Conservation (phyloP, 1,139 yeast genomes). For the Pichia cactophila region DNA sequence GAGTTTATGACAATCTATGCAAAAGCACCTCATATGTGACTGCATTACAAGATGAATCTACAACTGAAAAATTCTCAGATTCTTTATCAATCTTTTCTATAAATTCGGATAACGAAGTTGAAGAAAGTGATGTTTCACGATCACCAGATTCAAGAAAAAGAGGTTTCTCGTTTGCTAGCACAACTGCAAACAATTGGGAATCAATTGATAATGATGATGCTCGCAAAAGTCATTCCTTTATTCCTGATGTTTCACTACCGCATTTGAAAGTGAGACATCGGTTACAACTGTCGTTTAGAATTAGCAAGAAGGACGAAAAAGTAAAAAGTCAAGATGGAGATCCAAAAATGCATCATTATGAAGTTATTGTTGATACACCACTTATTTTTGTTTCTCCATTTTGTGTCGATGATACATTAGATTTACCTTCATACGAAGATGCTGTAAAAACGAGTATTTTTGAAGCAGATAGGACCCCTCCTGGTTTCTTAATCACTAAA, state of each 20-base stretch:
- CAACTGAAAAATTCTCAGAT: slow-evolving; percentile 14
- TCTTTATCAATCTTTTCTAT: slow-evolving; percentile 23
- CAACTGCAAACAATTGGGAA: neutral
- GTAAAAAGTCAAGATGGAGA: slow-evolving; percentile 40
- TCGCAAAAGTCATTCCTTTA: slow-evolving; percentile 30
- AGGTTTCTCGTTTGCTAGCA: slow-evolving; percentile 9
- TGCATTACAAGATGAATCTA: slow-evolving; percentile 18
- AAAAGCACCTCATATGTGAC: slow-evolving; percentile 19
- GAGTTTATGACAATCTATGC: slow-evolving; percentile 22
- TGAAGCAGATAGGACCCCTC: slow-evolving; percentile 10
- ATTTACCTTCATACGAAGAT: slow-evolving; percentile 57
- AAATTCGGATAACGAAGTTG: slow-evolving; percentile 17
- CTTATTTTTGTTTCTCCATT: slow-evolving; percentile 62
- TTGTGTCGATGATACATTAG: slow-evolving; percentile 61
- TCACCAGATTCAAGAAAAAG: slow-evolving; percentile 14
- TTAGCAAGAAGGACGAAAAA: slow-evolving; percentile 43
- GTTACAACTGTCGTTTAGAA: slow-evolving; percentile 68
- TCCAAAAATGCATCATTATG: slow-evolving; percentile 69
- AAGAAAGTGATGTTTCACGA: slow-evolving; percentile 1
- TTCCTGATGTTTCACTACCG: slow-evolving; percentile 63
- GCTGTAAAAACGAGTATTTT: slow-evolving; percentile 21
- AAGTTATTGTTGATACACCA: slow-evolving; percentile 85
- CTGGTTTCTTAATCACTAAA: slow-evolving; percentile 8
- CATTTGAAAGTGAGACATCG: slow-evolving; percentile 70
- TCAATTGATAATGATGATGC: neutral